These are phyloP conservation scores for Fusarium torulosum DNA, from an alignment of 2,329 filamentous ascomycete species.

Conservation along the genomic window DNA sequence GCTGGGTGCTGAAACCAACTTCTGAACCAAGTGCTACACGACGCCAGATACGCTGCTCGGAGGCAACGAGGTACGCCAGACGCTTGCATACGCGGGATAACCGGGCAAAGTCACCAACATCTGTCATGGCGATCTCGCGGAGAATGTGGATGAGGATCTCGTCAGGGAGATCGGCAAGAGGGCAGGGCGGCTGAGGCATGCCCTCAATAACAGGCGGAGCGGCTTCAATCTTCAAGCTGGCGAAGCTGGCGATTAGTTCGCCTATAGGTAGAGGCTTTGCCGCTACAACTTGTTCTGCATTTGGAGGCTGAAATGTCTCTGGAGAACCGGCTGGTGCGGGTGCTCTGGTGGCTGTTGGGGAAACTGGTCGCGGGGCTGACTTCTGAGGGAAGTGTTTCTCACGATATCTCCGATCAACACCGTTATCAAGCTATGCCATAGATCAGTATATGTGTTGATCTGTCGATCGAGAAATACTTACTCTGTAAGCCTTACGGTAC, in stretches of 20 bases:
- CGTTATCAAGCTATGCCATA: constrained; percentile 76
- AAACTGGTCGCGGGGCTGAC: constrained; percentile 27
- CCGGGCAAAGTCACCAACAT: constrained; percentile 82
- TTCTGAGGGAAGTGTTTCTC: constrained; percentile 86
- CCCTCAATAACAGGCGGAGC: constrained; percentile 78
- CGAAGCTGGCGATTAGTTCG: constrained; percentile 82
- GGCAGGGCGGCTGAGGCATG: constrained; percentile 80
- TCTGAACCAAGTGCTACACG: constrained; percentile 76
- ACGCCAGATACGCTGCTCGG: constrained; percentile 90
- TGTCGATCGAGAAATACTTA: constrained; percentile 53
- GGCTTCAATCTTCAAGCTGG: constrained; percentile 74
- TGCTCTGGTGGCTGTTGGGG: constrained; percentile 40
- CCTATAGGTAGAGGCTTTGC: constrained; percentile 66
- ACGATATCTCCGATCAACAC: constrained; percentile 87
- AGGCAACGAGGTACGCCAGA: constrained; percentile 84
- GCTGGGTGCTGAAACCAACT: constrained; percentile 86
- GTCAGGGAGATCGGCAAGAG: constrained; percentile 80
- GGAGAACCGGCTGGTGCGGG: background rate
- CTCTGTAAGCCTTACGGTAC: constrained; percentile 91
- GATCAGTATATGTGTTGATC: constrained; percentile 26
- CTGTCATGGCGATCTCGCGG: constrained; percentile 75
- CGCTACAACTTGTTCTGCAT: constrained; percentile 61
- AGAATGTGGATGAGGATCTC: constrained; percentile 89
- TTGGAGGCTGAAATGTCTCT: background rate
- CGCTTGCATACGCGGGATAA: constrained; percentile 87